Evolutionary conservation across 345 rosid genomes (phyloP).

Genomic region (Laguncularia racemosa): DNA sequence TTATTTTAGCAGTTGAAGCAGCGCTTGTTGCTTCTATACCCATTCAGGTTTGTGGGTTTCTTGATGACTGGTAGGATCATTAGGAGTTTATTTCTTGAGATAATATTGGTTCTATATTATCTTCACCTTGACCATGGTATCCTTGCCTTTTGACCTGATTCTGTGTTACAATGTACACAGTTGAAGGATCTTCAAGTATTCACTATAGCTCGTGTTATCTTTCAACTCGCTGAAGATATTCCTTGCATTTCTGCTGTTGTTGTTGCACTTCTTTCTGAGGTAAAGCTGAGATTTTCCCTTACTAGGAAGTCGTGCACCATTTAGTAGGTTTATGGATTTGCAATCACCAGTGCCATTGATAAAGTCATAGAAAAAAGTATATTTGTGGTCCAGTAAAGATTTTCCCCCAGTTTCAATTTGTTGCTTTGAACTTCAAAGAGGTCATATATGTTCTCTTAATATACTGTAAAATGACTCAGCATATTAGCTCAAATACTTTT

Average conservation of each 20-base stretch:
- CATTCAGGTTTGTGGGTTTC: conserved; percentile 67
- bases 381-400: neutral
- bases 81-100: neutral
- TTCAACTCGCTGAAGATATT: conserved; percentile 96
- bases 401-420: neutral
- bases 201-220: conserved; percentile 86
- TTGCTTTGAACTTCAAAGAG: conserved; percentile 5
- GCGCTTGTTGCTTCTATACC: conserved; percentile 98
- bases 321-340: neutral
- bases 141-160: neutral
- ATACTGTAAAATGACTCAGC: too few species aligned
- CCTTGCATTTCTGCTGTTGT: conserved; percentile 99
- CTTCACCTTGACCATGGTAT: neutral
- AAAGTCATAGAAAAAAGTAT: neutral
- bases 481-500: neutral
- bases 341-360: neutral
- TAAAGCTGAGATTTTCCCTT: conserved; percentile 11
- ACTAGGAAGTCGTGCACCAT: neutral
- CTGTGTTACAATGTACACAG: conserved; percentile 24
- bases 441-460: neutral
- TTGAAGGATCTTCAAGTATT: conserved; percentile 97
- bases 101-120: neutral
- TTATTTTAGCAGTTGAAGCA: conserved; percentile 84
- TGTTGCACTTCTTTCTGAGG: conserved; percentile 94
- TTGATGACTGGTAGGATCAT: neutral